Evolutionary conservation across 2,329 filamentous ascomycete species (phyloP).

Genomic region (Penicillium decumbens): DNA sequence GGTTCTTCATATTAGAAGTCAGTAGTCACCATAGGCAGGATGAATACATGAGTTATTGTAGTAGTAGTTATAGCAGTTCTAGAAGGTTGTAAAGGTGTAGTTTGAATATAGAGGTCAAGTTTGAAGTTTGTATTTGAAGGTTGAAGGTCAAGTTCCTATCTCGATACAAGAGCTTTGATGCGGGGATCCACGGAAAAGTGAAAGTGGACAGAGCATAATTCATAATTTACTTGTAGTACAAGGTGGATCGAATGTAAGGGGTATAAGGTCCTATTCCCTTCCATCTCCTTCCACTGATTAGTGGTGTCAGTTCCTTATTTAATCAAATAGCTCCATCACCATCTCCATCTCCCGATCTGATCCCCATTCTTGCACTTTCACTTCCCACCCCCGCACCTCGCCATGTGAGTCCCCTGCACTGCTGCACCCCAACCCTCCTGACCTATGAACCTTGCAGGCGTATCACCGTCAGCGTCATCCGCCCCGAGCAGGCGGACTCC

Average conservation of each 20-base stretch:
- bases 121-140: no score
- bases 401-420: constrained; percentile 1
- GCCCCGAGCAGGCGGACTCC: constrained; percentile 64
- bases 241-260: neutral
- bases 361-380: neutral
- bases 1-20: no score
- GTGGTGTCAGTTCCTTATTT: neutral
- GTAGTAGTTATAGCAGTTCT: no score
- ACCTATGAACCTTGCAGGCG: constrained; percentile 54
- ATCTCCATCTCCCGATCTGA: no score
- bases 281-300: neutral
- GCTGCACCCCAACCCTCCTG: neutral
- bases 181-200: neutral
- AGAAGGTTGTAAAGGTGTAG: no score
- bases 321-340: neutral
- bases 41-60: no score
- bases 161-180: neutral
- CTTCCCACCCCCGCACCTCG: neutral
- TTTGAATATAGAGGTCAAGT: no score
- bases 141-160: no score
- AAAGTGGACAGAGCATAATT: neutral
- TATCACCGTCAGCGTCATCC: constrained; percentile 80
- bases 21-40: no score
- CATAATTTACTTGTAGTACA: no score
- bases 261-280: neutral